A percentile compares a stretch with the other conserved stretches of the same genome.
Evolutionary conservation across 2,329 filamentous ascomycete species (phyloP).

Genomic region (Rosellinia necatrix): DNA sequence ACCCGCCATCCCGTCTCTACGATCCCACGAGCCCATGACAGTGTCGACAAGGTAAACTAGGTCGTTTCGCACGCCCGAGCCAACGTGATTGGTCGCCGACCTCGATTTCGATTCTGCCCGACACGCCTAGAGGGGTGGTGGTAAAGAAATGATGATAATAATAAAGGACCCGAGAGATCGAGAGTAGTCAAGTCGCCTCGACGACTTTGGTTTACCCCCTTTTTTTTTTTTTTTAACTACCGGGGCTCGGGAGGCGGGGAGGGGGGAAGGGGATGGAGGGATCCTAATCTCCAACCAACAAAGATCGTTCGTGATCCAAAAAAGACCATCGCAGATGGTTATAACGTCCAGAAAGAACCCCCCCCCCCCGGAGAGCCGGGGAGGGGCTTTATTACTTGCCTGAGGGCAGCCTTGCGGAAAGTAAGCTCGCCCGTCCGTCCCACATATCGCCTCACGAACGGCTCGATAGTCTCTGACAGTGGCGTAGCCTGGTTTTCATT

Average conservation of each 20-base stretch:
- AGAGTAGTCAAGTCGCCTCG: too few species aligned
- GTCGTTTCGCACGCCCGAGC: slow-evolving; percentile 7
- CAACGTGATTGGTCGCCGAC: not conserved
- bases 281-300: not conserved
- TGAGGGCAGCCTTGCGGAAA: not conserved
- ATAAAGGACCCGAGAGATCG: too few species aligned
- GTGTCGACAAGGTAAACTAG: slow-evolving; percentile 3
- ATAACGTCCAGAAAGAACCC: not conserved
- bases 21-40: slow-evolving; percentile 13
- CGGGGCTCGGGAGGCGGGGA: too few species aligned
- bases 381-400: not conserved
- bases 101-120: not conserved
- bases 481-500: not conserved
- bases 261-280: too few species aligned
- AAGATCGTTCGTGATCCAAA: not conserved
- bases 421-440: too few species aligned
- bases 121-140: slow-evolving; percentile 8
- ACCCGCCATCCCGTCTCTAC: slow-evolving; percentile 9
- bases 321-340: slow-evolving; percentile 2
- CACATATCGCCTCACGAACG: too few species aligned
- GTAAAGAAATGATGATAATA: too few species aligned
- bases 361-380: too few species aligned
- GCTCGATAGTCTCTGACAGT: not conserved
- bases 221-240: too few species aligned
- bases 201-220: too few species aligned